Percentiles rank a stretch among this genome's conserved stretches.
Conservation (phyloP, 2,329 filamentous ascomycete species). For the Neonectria sp. region DNA sequence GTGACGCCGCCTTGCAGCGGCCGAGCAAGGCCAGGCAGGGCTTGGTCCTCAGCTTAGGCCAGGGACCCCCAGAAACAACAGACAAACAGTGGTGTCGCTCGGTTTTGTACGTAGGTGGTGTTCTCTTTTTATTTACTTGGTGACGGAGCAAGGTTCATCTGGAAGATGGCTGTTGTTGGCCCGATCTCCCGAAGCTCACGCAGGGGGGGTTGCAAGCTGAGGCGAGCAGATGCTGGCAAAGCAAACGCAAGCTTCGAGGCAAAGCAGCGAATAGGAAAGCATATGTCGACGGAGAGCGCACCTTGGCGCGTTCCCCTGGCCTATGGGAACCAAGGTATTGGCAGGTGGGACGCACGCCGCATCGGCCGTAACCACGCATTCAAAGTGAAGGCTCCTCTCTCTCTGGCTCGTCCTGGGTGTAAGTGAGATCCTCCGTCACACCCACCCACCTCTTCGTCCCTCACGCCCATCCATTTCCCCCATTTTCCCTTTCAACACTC, state of each 20-base stretch:
- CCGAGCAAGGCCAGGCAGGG: constrained; percentile 8
- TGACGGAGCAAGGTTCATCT: too few relatives aligned
- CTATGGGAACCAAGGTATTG: constrained; percentile 31
- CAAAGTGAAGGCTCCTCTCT: not conserved
- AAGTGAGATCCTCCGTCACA: constrained; percentile 26
- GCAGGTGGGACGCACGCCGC: not conserved
- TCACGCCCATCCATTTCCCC: constrained; percentile 8
- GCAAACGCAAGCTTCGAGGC: constrained; percentile 1
- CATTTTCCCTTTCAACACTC: not conserved
- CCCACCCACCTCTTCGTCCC: constrained; percentile 11
- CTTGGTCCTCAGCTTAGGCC: too few relatives aligned
- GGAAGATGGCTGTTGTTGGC: not conserved
- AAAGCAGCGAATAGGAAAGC: constrained; percentile 44
- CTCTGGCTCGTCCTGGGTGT: constrained; percentile 17
- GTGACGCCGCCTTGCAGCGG: constrained; percentile 27
- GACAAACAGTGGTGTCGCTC: too few relatives aligned
- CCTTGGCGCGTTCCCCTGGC: constrained; percentile 24
- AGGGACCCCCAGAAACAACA: too few relatives aligned
- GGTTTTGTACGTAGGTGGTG: too few relatives aligned
- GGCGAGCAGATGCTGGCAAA: not conserved
- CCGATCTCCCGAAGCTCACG: too few relatives aligned
- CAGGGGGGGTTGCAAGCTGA: not conserved
- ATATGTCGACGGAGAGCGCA: constrained; percentile 34
- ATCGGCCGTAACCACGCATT: constrained; percentile 1
- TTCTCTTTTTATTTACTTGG: too few relatives aligned